A percentile compares a stretch with the other conserved stretches of the same genome.
Conservation (phyloP, 257 asterid species). For the Avicennia marina region DNA sequence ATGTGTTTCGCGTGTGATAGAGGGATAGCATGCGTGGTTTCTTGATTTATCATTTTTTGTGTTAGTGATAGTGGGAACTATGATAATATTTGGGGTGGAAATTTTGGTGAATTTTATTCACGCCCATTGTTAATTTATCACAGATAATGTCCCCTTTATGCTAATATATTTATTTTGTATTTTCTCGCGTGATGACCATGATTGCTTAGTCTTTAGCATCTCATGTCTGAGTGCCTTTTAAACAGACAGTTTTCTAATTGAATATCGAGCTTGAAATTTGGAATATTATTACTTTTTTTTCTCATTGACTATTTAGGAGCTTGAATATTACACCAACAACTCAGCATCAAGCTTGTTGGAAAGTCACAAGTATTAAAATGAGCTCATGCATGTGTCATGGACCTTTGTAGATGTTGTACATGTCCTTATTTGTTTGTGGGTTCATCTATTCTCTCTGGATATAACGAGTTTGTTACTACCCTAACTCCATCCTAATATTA, state of each 20-base stretch:
- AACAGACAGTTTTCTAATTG: too few relatives aligned
- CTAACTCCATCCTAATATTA: conserved; percentile 12
- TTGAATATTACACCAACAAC: conserved; percentile 2
- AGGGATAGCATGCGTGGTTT: conserved; percentile 20
- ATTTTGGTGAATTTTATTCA: background rate
- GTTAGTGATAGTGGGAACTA: background rate
- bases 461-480: conserved; percentile 11
- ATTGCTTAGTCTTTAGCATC: too few relatives aligned
- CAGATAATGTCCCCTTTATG: too few relatives aligned
- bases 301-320: background rate
- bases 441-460: conserved; percentile 5
- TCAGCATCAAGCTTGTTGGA: conserved; percentile 4
- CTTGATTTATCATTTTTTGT: background rate
- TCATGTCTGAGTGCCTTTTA: too few relatives aligned
- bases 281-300: background rate
- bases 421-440: conserved; percentile 11
- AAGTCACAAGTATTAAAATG: conserved; percentile 1
- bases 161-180: too few relatives aligned
- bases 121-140: background rate
- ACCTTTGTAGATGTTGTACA: conserved; percentile 7
- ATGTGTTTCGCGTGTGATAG: conserved; percentile 4
- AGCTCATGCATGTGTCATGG: background rate
- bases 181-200: too few relatives aligned
- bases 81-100: background rate
- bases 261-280: conserved; percentile 1